These are phyloP conservation scores for Penicillium sp. DNA, from an alignment of 2,329 filamentous ascomycete genomes.

Conservation along the genomic window DNA sequence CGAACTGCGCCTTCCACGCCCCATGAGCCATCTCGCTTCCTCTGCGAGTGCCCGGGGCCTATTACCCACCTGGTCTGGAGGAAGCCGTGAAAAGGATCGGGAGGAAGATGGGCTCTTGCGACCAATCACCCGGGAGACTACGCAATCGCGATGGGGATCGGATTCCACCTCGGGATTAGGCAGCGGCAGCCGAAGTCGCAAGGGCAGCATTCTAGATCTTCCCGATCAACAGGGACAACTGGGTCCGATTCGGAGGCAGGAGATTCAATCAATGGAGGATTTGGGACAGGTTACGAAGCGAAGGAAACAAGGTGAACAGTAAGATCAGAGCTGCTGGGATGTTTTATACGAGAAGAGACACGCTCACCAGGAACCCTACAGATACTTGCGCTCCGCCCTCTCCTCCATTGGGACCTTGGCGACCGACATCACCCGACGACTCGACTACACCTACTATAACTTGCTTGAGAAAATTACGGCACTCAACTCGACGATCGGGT, in stretches of 20 bases:
- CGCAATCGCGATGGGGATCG: constrained; percentile 34
- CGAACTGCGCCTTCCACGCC: constrained; percentile 31
- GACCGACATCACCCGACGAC: constrained; percentile 45
- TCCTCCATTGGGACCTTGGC: constrained; percentile 38
- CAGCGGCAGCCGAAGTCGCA: constrained; percentile 29
- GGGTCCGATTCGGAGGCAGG: constrained; percentile 29
- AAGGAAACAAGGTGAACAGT: constrained; percentile 78
- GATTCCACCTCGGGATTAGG: constrained; percentile 29
- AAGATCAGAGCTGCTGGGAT: neutral
- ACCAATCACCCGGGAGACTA: constrained; percentile 33
- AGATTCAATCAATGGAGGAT: constrained; percentile 36
- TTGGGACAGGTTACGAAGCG: constrained; percentile 49
- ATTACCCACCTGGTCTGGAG: constrained; percentile 31
- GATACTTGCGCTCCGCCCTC: constrained; percentile 36
- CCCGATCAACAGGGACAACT: constrained; percentile 28
- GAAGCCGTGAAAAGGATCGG: constrained; percentile 31
- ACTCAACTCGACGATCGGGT: constrained; percentile 41
- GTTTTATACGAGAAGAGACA: constrained; percentile 35
- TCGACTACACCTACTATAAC: constrained; percentile 52
- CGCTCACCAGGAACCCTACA: constrained; percentile 4
- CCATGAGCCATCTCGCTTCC: constrained; percentile 34
- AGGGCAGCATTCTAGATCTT: constrained; percentile 29
- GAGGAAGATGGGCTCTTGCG: constrained; percentile 33
- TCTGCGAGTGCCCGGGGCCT: constrained; percentile 32
- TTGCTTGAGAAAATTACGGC: constrained; percentile 46